Percentiles rank a stretch among this genome's conserved stretches.
phyloP scores from a whole-genome alignment of 2,329 filamentous ascomycete genomes.

The Ascochyta fabae region DNA sequence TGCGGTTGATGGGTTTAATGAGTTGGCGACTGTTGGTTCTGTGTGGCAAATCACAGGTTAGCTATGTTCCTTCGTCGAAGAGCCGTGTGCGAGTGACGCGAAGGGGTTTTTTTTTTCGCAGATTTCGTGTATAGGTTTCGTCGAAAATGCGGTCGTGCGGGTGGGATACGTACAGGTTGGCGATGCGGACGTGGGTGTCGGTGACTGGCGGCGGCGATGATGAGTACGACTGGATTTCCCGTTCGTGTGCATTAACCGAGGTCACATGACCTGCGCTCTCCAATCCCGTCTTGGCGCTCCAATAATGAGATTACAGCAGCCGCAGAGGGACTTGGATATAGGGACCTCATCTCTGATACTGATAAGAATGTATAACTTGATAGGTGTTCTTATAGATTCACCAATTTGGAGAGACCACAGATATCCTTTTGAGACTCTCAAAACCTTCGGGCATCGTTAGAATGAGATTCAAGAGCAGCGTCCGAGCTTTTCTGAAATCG shows the following conservation, averaged over 20 bases:
- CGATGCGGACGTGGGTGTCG: slow-evolving; percentile 41
- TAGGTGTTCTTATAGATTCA: no score
- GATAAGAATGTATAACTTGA: no score
- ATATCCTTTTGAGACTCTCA: no score
- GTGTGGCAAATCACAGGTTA: slow-evolving; percentile 44
- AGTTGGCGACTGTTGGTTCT: slow-evolving; percentile 34
- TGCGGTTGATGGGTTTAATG: slow-evolving; percentile 53
- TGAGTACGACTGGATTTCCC: slow-evolving; percentile 30
- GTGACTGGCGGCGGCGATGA: slow-evolving; percentile 39
- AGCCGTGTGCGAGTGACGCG: slow-evolving; percentile 8
- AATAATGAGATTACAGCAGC: no score
- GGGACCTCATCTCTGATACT: no score
- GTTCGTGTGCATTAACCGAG: slow-evolving; percentile 25
- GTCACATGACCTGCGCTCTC: slow-evolving; percentile 22
- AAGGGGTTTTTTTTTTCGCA: slow-evolving; percentile 10
- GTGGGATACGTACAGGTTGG: slow-evolving; percentile 45
- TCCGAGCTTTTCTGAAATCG: neutral
- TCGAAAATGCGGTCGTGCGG: slow-evolving; percentile 9
- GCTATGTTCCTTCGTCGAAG: slow-evolving; percentile 21
- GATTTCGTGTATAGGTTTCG: slow-evolving; percentile 4
- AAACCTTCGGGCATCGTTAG: no score
- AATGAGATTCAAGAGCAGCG: no score
- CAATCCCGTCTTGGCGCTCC: slow-evolving; percentile 21
- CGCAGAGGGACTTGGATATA: no score
- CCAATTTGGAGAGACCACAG: no score